Evolutionary conservation across 805 yeast species (phyloP).

Genomic region (Yamadazyma ubonensis): DNA sequence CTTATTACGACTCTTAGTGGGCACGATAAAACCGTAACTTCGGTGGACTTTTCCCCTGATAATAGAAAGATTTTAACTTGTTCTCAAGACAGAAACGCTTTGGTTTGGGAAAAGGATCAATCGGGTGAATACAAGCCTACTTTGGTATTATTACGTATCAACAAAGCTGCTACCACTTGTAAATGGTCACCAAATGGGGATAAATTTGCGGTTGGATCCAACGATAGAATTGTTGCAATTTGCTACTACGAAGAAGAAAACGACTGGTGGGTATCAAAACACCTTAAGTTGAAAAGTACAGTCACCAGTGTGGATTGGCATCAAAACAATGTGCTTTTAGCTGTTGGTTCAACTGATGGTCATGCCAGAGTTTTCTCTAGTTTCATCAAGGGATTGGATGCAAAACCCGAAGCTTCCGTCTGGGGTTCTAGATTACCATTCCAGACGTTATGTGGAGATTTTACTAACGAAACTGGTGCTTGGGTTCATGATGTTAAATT

Average conservation of each 20-base stretch:
- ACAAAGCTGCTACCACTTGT: conserved; percentile 92
- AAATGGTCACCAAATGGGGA: conserved; percentile 94
- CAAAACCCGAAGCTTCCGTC: conserved; percentile 71
- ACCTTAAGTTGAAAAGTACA: conserved; percentile 86
- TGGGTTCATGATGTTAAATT: conserved; percentile 93
- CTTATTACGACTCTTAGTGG: conserved; percentile 68
- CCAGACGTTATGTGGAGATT: conserved; percentile 85
- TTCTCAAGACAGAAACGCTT: conserved; percentile 96
- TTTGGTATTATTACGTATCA: conserved; percentile 85
- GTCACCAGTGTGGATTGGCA: conserved; percentile 88
- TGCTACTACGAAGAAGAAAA: conserved; percentile 95
- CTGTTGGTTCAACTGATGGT: conserved; percentile 73
- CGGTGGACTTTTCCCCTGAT: conserved; percentile 84
- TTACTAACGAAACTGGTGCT: conserved; percentile 64
- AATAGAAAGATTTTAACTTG: conserved; percentile 89
- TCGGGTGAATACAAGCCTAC: conserved; percentile 76
- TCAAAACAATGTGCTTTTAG: conserved; percentile 83
- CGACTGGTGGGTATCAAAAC: conserved; percentile 99
- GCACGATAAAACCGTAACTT: conserved; percentile 92
- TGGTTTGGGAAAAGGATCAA: conserved; percentile 82
- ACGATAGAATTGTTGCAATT: conserved; percentile 90
- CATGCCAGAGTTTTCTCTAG: conserved; percentile 45
- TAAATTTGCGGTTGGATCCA: conserved; percentile 96
- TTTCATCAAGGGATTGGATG: conserved; percentile 83
- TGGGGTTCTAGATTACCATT: conserved; percentile 98